Evolutionary conservation across 2,329 filamentous ascomycete genomes (phyloP).

Genomic region (Xylaria sp.): DNA sequence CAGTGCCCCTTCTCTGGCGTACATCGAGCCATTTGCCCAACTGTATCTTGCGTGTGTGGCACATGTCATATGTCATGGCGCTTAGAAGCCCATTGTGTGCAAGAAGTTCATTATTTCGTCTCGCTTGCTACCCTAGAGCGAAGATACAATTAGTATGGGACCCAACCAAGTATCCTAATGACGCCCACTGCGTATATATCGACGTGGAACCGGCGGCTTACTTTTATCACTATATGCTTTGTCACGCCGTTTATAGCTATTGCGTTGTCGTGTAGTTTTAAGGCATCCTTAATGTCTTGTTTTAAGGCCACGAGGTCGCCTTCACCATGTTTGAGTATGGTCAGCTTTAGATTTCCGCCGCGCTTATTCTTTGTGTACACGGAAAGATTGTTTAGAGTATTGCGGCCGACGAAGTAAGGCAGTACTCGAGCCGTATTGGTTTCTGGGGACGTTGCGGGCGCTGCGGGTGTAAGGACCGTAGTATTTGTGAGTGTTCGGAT

Average conservation of each 20-base stretch:
- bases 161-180: not conserved
- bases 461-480: constrained; percentile 8
- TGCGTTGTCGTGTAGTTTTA: constrained; percentile 67
- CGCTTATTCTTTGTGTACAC: constrained; percentile 80
- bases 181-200: not conserved
- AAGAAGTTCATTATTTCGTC: constrained; percentile 44
- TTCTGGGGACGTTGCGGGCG: constrained; percentile 37
- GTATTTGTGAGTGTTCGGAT: constrained; percentile 40
- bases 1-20: not conserved
- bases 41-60: not conserved
- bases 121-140: constrained; percentile 42
- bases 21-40: not conserved
- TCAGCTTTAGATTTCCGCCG: constrained; percentile 80
- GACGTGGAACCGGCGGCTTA: constrained; percentile 50
- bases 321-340: constrained; percentile 80
- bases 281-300: constrained; percentile 68
- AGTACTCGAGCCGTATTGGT: constrained; percentile 53
- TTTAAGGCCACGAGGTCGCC: constrained; percentile 75
- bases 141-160: constrained; percentile 12
- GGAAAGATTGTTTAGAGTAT: constrained; percentile 75
- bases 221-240: constrained; percentile 80
- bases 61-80: not conserved
- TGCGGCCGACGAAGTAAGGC: constrained; percentile 79
- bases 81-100: constrained; percentile 44
- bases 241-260: constrained; percentile 70